phyloP scores from a whole-genome alignment of 73 alveolate genomes.

The Blepharisma stoltei region DNA sequence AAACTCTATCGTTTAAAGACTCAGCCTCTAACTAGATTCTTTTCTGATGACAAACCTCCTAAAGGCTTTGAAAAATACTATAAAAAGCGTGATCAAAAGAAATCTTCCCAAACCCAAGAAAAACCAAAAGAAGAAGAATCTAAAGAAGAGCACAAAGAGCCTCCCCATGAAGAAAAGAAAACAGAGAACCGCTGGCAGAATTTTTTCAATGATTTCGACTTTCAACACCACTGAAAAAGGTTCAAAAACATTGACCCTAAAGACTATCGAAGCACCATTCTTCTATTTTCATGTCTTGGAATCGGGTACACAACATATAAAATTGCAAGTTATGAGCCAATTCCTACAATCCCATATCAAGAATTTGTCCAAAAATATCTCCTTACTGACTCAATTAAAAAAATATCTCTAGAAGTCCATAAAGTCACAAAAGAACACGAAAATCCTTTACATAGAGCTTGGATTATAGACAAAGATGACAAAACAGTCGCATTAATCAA shows the following conservation, averaged over 20 bases:
- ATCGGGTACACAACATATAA: background rate
- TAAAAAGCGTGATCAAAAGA: background rate
- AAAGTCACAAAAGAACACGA: background rate
- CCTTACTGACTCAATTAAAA: background rate
- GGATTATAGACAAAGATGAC: background rate
- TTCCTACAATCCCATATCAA: background rate
- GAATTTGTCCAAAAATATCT: background rate
- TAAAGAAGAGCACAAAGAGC: constrained; percentile 2
- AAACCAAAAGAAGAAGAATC: constrained; percentile 4
- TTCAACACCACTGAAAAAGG: background rate
- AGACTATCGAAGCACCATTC: background rate
- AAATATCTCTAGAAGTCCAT: background rate
- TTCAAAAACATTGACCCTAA: background rate
- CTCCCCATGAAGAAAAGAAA: background rate
- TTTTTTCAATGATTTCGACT: background rate
- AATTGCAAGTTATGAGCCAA: background rate
- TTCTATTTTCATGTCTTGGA: background rate
- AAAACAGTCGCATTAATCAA: background rate
- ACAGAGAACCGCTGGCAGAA: background rate
- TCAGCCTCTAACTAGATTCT: background rate
- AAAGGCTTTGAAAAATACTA: constrained; percentile 29
- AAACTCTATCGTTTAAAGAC: too few species aligned
- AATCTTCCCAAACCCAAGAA: background rate
- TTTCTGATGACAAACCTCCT: constrained; percentile 28
- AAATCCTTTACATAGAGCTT: background rate